These are phyloP conservation scores for Ceratobasidium sp. DNA, from an alignment of 1,284 basidiomycete genomes.

Conservation along the genomic window DNA sequence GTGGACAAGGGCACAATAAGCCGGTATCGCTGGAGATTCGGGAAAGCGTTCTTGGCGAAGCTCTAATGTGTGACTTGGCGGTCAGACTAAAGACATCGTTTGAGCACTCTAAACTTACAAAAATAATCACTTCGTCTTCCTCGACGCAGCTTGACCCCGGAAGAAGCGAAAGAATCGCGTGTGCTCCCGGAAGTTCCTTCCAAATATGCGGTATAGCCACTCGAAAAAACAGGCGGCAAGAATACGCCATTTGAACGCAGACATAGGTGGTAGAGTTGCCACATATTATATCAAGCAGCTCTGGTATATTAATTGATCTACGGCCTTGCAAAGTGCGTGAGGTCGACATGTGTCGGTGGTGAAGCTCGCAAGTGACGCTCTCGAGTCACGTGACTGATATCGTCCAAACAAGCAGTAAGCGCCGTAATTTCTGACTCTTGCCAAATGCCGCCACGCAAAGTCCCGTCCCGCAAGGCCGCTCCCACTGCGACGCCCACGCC, in stretches of 20 bases:
- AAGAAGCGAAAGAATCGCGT: no score
- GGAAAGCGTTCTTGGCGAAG: neutral
- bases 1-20: neutral
- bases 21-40: slow-evolving; percentile 11
- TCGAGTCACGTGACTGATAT: neutral
- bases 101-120: no score
- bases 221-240: neutral
- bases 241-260: neutral
- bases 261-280: neutral
- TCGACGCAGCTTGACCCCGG: no score
- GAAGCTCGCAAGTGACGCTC: slow-evolving; percentile 57
- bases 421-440: slow-evolving; percentile 5
- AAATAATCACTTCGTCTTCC: no score
- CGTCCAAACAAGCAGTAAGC: neutral
- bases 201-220: neutral
- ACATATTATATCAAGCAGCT: neutral
- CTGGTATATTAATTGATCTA: neutral
- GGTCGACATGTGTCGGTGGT: slow-evolving; percentile 50
- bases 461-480: slow-evolving; percentile 34
- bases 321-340: neutral
- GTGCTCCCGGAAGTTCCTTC: neutral
- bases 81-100: neutral
- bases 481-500: slow-evolving; percentile 12
- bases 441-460: slow-evolving; percentile 37
- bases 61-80: neutral